Base-by-base conservation (phyloP, 768 basidiomycete species). In the Lentinula aciculospora region DNA sequence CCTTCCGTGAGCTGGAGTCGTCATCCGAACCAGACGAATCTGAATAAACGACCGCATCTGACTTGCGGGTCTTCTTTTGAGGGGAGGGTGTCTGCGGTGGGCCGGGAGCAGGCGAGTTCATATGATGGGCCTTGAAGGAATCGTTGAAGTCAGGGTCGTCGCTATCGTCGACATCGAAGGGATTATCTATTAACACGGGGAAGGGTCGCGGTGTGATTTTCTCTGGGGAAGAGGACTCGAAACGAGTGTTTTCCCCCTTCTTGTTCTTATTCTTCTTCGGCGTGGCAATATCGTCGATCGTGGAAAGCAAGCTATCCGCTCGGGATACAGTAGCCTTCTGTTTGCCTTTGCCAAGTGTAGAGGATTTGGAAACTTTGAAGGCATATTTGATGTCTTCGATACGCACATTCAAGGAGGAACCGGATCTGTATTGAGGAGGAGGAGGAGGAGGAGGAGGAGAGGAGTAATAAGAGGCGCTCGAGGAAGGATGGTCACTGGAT, bases 31-130 rank as follows among this genome's bases (percentile, higher is more conserved):
- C 40, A 17, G 46, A 47, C 3, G 40, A 32, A 15, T 44, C 40
- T 19, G 36, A 44, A 34, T 29, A 44, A 32, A 2, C 6, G 15
- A 45, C 28, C 15, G 28, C 23, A 23, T 23, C n/a, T 7, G 27
- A 32, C 12, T 48, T 47, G 8, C 54, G 54, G 7, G 34, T 32
- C 17, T 27, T 32, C 31, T 57, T 57, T 17, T 46, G 42, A 3
- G 56, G 56, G 3, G 56, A 57, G n/a, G 56, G 56, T n/a, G 46
- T 57, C 34, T 32, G 28, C 25, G 56, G 56, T 47, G 56, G 56
- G 17, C 28, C 45, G 6, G 56, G 56, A 53, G 17, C 13, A 23
- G 53, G 53, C 3, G 39, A 34, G 3, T 39, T 0, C 15, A 15
- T 42, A n/a, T 19, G n/a, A 21, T 42, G 21, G 19, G 7, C 9